Conservation (phyloP, 805 yeast species). For the Candida golubevii region DNA sequence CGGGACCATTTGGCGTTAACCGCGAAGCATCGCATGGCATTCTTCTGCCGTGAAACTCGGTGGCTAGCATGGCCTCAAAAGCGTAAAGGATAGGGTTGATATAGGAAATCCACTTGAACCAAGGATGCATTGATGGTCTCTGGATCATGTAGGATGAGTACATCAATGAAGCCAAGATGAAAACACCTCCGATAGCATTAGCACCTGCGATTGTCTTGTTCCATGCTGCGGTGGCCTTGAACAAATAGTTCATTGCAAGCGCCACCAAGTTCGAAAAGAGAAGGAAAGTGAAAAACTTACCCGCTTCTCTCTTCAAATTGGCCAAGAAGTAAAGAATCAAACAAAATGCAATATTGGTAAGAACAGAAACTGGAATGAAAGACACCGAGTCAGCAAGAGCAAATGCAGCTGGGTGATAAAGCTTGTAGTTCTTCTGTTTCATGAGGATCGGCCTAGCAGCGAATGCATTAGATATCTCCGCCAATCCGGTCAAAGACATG, state of each 20-base stretch:
- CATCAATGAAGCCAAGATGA: conserved; percentile 30
- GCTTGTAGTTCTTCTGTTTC: conserved; percentile 27
- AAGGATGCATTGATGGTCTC: conserved; percentile 31
- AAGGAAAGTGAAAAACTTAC: conserved; percentile 49
- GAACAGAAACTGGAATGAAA: conserved; percentile 33
- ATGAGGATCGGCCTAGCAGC: conserved; percentile 23
- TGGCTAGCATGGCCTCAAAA: conserved; percentile 26
- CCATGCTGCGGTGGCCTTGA: conserved; percentile 50
- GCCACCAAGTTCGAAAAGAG: conserved; percentile 45
- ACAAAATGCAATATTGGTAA: conserved; percentile 42
- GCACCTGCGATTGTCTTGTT: conserved; percentile 53
- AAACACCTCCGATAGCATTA: conserved; percentile 50
- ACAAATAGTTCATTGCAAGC: conserved; percentile 50
- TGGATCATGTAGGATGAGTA: conserved; percentile 31
- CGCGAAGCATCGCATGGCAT: conserved; percentile 23
- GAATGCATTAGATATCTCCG: conserved; percentile 36
- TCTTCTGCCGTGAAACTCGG: conserved; percentile 29
- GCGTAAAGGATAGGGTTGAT: conserved; percentile 28
- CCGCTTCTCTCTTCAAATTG: conserved; percentile 46
- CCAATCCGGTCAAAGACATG: conserved; percentile 45
- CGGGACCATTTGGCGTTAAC: conserved; percentile 25
- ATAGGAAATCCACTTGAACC: conserved; percentile 39
- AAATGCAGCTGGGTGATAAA: conserved; percentile 29
- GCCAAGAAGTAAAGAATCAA: conserved; percentile 57
- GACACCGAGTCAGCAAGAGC: conserved; percentile 23